Conservation (phyloP, 768 basidiomycete genomes). For the Boletus subcaerulescens region DNA sequence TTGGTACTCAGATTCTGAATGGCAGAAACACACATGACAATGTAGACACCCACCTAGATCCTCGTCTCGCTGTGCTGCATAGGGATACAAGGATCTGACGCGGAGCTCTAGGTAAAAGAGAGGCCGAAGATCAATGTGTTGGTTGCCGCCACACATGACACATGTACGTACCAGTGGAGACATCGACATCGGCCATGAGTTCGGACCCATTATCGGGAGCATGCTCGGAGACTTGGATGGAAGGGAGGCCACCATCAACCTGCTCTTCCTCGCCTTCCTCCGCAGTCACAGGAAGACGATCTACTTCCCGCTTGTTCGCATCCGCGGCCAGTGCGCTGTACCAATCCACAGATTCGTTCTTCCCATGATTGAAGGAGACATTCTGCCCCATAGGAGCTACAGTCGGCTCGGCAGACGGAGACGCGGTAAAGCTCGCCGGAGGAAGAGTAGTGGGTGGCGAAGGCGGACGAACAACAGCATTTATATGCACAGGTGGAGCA, state of each 20-base stretch:
- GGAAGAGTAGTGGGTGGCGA: conserved; percentile 13
- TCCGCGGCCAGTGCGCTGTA: conserved; percentile 77
- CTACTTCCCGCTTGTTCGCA: conserved; percentile 45
- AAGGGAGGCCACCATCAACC: conserved; percentile 39
- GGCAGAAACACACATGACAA: neutral
- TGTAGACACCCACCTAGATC: conserved; percentile 68
- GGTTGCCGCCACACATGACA: neutral
- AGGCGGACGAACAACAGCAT: conserved; percentile 41
- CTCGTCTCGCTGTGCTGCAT: conserved; percentile 81
- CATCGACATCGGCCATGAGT: conserved; percentile 72
- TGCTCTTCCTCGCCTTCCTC: conserved; percentile 64
- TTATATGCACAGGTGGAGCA: conserved; percentile 70
- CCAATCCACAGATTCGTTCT: conserved; percentile 88
- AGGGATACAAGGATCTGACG: conserved; percentile 80
- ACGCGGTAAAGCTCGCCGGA: conserved; percentile 5
- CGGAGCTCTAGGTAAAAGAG: conserved; percentile 54
- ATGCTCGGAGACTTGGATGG: conserved; percentile 55
- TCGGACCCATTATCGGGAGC: conserved; percentile 42
- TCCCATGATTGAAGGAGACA: conserved; percentile 35
- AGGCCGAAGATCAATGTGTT: neutral
- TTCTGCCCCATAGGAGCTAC: conserved; percentile 12
- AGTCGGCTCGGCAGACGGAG: conserved; percentile 20
- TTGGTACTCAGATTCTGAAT: neutral
- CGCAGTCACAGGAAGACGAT: conserved; percentile 47
- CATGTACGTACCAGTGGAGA: conserved; percentile 46